A percentile compares a stretch with the other conserved stretches of the same genome.
Evolutionary conservation across 164 flowering plant genomes (phyloP).

Genomic region (Stephania yunnanensis): DNA sequence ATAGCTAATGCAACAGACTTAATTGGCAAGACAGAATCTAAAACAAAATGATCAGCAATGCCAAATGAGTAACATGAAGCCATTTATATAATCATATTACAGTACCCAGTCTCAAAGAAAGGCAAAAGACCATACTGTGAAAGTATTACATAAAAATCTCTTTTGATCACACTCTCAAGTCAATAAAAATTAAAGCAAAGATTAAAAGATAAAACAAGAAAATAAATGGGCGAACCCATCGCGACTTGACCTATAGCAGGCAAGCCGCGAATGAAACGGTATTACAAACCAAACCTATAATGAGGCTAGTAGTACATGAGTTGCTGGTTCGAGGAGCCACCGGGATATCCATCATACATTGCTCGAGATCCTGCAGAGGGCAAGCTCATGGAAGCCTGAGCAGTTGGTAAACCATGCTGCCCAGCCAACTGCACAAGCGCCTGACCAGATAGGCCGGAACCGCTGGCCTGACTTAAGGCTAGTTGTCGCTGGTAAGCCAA

Average conservation of each 20-base stretch:
- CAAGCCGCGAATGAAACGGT: not conserved
- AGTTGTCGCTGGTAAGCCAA: conserved; percentile 83
- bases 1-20: not conserved
- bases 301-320: conserved; percentile 77
- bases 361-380: conserved; percentile 54
- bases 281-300: not conserved
- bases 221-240: not conserved
- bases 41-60: not conserved
- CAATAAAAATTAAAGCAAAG: not conserved
- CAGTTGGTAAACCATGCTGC: conserved; percentile 59
- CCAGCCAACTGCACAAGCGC: conserved; percentile 67
- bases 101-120: not conserved
- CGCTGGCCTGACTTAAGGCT: conserved; percentile 85
- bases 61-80: not conserved
- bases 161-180: not conserved
- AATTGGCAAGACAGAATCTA: not conserved
- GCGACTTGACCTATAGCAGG: not conserved
- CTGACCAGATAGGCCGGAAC: conserved; percentile 40
- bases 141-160: not conserved
- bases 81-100: conserved; percentile 3
- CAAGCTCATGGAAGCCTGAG: conserved; percentile 69
- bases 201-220: not conserved
- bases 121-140: not conserved
- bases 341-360: conserved; percentile 44
- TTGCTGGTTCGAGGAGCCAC: conserved; percentile 51